Evolutionary conservation across 2,329 filamentous ascomycete genomes (phyloP).

Genomic region (Aureobasidium subglaciale): DNA sequence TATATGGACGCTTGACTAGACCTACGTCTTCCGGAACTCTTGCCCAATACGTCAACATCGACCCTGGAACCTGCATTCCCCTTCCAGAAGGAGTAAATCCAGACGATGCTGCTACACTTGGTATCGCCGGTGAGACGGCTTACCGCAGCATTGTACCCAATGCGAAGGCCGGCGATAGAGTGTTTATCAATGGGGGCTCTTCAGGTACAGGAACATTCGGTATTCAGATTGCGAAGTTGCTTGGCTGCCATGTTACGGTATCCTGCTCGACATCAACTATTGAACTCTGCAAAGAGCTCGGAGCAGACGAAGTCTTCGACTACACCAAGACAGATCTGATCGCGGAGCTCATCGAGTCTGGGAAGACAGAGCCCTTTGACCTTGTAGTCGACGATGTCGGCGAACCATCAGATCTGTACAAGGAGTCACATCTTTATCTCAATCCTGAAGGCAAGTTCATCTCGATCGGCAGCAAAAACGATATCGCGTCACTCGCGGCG

Average conservation of each 20-base stretch:
- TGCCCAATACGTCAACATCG: conserved; percentile 30
- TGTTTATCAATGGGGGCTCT: conserved; percentile 59
- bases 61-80: conserved; percentile 21
- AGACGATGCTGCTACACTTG: conserved; percentile 32
- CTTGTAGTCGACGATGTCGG: conserved; percentile 55
- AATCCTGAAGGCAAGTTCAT: conserved; percentile 44
- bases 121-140: conserved; percentile 34
- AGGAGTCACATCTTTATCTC: conserved; percentile 45
- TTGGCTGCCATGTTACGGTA: conserved; percentile 53
- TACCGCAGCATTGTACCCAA: conserved; percentile 32
- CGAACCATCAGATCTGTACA: conserved; percentile 44
- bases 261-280: conserved; percentile 54
- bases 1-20: conserved; percentile 31
- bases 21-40: conserved; percentile 30
- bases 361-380: conserved; percentile 42
- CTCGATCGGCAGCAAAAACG: conserved; percentile 41
- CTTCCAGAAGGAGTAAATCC: conserved; percentile 30
- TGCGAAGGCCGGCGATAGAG: conserved; percentile 38
- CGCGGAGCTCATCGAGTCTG: conserved; percentile 34
- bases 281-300: conserved; percentile 50
- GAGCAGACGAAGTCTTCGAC: conserved; percentile 58
- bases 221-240: conserved; percentile 56
- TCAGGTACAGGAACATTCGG: conserved; percentile 55
- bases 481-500: conserved; percentile 26
- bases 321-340: conserved; percentile 48